These are phyloP conservation scores for Cruciata laevipes DNA, from an alignment of 257 asterid genomes.

Conservation along the genomic window DNA sequence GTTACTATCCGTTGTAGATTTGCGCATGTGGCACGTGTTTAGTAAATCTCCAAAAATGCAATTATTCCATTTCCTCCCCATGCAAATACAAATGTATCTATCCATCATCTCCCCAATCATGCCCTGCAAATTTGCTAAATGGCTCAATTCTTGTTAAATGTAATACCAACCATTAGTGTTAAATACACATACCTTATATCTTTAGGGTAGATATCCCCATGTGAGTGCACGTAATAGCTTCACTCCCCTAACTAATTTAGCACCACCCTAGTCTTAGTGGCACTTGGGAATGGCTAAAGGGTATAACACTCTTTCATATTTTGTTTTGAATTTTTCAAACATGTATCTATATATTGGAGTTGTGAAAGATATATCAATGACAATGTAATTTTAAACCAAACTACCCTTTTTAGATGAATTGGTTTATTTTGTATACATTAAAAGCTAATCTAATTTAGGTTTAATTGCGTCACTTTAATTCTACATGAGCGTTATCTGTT, in stretches of 20 bases:
- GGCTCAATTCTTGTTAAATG: background rate
- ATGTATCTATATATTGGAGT: no score
- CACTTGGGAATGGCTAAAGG: background rate
- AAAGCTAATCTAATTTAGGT: no score
- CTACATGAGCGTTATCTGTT: no score
- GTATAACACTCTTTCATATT: no score
- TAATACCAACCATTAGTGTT: background rate
- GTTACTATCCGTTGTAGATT: no score
- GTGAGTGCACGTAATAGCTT: constrained; percentile 27
- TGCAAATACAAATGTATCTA: background rate
- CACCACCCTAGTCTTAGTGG: background rate
- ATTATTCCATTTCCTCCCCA: background rate
- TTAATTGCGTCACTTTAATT: no score
- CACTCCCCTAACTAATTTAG: constrained; percentile 4
- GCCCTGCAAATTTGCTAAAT: constrained; percentile 7
- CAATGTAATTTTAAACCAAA: no score
- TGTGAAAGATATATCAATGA: no score
- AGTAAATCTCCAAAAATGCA: background rate
- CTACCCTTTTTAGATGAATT: no score
- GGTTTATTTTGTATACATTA: no score
- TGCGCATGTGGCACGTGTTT: background rate
- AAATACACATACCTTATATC: background rate
- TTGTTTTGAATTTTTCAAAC: no score
- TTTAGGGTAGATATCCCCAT: constrained; percentile 20
- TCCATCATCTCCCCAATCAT: constrained; percentile 7